phyloP scores from a whole-genome alignment of 257 asterid species.

The Thymus mandschuricus region DNA sequence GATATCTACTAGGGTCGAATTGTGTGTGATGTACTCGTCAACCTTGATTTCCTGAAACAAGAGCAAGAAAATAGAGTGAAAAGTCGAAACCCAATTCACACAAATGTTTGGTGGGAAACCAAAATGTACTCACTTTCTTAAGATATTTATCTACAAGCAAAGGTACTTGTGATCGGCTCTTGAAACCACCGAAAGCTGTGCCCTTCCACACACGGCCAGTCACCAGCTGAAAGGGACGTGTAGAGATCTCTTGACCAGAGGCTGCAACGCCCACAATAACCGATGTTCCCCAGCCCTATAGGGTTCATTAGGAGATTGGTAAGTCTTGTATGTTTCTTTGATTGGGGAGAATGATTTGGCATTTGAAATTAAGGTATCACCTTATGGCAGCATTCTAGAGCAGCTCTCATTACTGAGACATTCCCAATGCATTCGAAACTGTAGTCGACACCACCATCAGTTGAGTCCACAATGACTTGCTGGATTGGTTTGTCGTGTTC shows the following conservation, averaged over 20 bases:
- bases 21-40: conserved; percentile 94
- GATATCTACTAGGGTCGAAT: conserved; percentile 68
- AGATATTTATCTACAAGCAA: conserved; percentile 92
- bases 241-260: conserved; percentile 96
- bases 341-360: background rate
- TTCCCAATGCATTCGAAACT: conserved; percentile 99
- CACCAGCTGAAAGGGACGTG: conserved; percentile 97
- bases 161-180: conserved; percentile 97
- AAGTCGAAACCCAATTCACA: background rate
- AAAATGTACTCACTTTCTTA: conserved; percentile 64
- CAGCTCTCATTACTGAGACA: conserved; percentile 90
- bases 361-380: conserved; percentile 36
- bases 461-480: conserved; percentile 84
- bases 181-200: conserved; percentile 96
- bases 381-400: conserved; percentile 99
- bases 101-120: background rate
- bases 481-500: conserved; percentile 95
- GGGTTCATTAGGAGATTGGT: conserved; percentile 27
- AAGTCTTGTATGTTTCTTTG: background rate
- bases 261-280: conserved; percentile 99
- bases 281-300: conserved; percentile 98
- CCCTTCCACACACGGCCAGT: conserved; percentile 99
- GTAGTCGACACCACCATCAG: conserved; percentile 98
- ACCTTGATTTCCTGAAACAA: conserved; percentile 87
- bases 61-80: background rate